A percentile compares a stretch with the other conserved stretches of the same genome.
Conservation (phyloP, 108 stramenopile genomes). For the Skeletonema tropicum region DNA sequence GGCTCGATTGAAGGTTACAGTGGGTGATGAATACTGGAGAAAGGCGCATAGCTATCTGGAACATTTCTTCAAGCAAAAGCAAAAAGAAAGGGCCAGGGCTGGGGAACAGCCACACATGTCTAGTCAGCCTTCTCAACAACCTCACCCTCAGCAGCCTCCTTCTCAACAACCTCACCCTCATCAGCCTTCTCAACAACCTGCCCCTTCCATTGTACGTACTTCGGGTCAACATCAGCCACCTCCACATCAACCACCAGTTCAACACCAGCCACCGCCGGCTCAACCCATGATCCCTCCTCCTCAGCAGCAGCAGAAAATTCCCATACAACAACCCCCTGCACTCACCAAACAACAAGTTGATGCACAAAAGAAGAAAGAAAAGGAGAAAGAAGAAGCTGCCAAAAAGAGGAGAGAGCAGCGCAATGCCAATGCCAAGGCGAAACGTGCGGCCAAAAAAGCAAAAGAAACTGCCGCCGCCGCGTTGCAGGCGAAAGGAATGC, state of each 20-base stretch:
- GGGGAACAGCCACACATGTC: neutral
- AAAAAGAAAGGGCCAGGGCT: slow-evolving; percentile 31
- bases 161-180: too few species aligned
- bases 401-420: slow-evolving; percentile 18
- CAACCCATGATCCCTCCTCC: slow-evolving; percentile 3
- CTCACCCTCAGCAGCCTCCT: neutral
- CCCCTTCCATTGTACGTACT: slow-evolving; percentile 19
- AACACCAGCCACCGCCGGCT: slow-evolving; percentile 12
- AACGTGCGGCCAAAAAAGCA: slow-evolving; percentile 37
- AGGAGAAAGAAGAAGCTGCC: slow-evolving; percentile 15
- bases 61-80: slow-evolving; percentile 63
- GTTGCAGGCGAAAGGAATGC: neutral
- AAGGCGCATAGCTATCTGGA: slow-evolving; percentile 64
- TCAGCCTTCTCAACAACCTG: neutral
- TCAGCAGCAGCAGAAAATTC: neutral
- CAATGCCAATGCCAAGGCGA: slow-evolving; percentile 25
- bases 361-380: slow-evolving; percentile 17
- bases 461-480: slow-evolving; percentile 29
- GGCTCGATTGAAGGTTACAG: slow-evolving; percentile 55
- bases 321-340: neutral
- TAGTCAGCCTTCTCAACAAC: slow-evolving; percentile 16
- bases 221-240: too few species aligned
- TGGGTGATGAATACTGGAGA: slow-evolving; percentile 77
- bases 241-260: neutral
- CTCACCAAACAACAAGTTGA: slow-evolving; percentile 19